phyloP scores from a whole-genome alignment of 1,284 basidiomycete genomes.

The Vanrija sp. region DNA sequence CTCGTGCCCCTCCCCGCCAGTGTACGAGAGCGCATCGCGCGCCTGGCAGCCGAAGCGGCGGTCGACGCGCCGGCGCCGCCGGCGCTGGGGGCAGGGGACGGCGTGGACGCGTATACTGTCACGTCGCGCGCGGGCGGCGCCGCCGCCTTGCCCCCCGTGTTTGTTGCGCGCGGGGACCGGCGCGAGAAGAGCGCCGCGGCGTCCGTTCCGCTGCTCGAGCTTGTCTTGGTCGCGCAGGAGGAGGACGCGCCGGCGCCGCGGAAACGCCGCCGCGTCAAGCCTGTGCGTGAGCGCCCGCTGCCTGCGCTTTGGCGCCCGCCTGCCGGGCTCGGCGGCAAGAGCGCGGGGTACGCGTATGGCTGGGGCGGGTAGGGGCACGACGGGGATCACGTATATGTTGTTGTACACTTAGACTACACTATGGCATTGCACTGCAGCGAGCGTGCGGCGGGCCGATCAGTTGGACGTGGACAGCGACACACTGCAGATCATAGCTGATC shows the following conservation, averaged over 20 bases:
- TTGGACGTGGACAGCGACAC: too few relatives aligned
- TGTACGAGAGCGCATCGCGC: not conserved
- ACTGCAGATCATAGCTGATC: too few relatives aligned
- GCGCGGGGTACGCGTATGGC: not conserved
- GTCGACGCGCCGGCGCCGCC: not conserved
- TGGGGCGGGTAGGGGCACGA: not conserved
- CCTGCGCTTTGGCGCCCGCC: conserved; percentile 1
- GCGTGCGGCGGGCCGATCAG: too few relatives aligned
- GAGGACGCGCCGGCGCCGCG: not conserved
- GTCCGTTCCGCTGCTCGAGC: not conserved
- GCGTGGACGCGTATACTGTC: not conserved
- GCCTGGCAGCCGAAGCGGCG: conserved; percentile 4
- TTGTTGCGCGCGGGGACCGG: not conserved
- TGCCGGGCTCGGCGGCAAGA: not conserved
- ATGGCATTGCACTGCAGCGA: too few relatives aligned
- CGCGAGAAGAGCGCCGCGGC: not conserved
- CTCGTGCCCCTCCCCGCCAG: not conserved
- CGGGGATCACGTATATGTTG: too few relatives aligned
- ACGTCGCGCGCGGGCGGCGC: too few relatives aligned
- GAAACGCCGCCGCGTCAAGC: not conserved
- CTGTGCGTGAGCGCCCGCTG: not conserved
- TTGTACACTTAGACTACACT: too few relatives aligned
- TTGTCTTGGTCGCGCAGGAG: not conserved
- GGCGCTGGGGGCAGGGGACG: not conserved
- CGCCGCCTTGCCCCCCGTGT: not conserved